These are phyloP conservation scores for Pyrenophora graminea DNA, from an alignment of 2,329 filamentous ascomycete genomes.

Conservation along the genomic window DNA sequence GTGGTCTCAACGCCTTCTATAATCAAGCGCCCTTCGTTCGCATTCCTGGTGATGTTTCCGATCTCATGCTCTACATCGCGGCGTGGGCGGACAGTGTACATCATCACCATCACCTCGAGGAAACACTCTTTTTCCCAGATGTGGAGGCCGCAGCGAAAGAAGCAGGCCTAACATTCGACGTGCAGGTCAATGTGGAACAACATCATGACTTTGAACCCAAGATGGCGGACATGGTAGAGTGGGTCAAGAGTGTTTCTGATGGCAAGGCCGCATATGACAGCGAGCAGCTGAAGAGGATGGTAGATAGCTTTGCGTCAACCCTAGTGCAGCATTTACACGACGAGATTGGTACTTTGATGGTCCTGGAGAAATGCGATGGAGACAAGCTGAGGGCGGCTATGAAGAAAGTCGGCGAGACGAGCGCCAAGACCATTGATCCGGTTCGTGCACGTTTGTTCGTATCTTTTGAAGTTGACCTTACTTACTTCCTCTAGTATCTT, in stretches of 20 bases:
- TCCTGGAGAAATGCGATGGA: conserved; percentile 20
- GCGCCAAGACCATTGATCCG: conserved; percentile 8
- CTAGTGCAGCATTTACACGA: conserved; percentile 26
- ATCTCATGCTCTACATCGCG: conserved; percentile 37
- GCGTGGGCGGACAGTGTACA: conserved; percentile 44
- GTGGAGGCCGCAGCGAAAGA: conserved; percentile 38
- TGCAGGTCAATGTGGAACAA: conserved; percentile 42
- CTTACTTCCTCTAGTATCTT: conserved; percentile 5
- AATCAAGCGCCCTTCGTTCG: conserved; percentile 35
- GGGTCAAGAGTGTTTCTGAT: conserved; percentile 10
- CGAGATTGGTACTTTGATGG: conserved; percentile 25
- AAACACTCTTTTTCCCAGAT: conserved; percentile 43
- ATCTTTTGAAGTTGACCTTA: neutral
- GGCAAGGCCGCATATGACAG: conserved; percentile 15
- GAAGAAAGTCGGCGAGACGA: conserved; percentile 3
- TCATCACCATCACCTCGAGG: conserved; percentile 46
- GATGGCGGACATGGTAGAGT: conserved; percentile 33
- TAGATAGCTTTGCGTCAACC: conserved; percentile 21
- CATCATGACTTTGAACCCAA: conserved; percentile 42
- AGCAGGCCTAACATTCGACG: conserved; percentile 24
- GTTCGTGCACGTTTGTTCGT: neutral
- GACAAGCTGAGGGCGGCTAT: conserved; percentile 9
- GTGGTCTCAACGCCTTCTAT: conserved; percentile 46
- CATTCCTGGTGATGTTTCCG: conserved; percentile 25
- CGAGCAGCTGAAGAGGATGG: conserved; percentile 10